Percentiles rank a stretch among this genome's conserved stretches.
phyloP scores from a whole-genome alignment of 768 basidiomycete genomes.

The Cystobasidium onofrii region DNA sequence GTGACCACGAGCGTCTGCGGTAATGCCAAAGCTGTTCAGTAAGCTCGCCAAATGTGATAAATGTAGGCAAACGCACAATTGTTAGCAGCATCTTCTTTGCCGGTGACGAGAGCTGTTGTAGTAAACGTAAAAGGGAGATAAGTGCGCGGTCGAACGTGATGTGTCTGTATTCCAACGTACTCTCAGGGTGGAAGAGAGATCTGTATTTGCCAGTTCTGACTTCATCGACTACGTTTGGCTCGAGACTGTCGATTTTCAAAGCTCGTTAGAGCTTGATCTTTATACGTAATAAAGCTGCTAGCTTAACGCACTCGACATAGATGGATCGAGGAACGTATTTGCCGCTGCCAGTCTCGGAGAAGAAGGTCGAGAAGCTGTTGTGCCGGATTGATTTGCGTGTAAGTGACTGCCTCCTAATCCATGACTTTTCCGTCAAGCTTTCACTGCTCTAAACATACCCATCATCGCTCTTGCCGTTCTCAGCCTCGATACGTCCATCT shows the following conservation, averaged over 20 bases:
- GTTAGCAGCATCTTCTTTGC: slow-evolving; percentile 99
- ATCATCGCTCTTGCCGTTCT: slow-evolving; percentile 14
- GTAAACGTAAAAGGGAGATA: not conserved
- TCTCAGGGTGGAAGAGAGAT: slow-evolving; percentile 98
- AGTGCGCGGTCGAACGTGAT: not conserved
- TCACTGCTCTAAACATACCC: not conserved
- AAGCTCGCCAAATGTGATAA: no score
- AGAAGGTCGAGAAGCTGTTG: slow-evolving; percentile 97
- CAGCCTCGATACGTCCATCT: slow-evolving; percentile 60
- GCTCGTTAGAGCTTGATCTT: not conserved
- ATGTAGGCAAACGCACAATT: slow-evolving; percentile 53
- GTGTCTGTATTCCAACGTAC: not conserved
- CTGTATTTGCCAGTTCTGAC: slow-evolving; percentile 92
- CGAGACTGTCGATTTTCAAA: slow-evolving; percentile 46
- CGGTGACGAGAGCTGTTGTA: slow-evolving; percentile 65
- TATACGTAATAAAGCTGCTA: slow-evolving; percentile 43
- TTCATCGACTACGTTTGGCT: slow-evolving; percentile 96
- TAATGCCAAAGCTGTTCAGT: not conserved
- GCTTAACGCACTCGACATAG: slow-evolving; percentile 63
- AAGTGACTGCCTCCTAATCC: no score
- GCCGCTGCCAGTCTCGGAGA: slow-evolving; percentile 93
- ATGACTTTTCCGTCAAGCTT: no score
- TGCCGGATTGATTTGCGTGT: no score
- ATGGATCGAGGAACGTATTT: slow-evolving; percentile 88
- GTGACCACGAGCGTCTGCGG: slow-evolving; percentile 88